These are phyloP conservation scores for Zygoascus biomembranicola DNA, from an alignment of 805 yeast species.

Conservation along the genomic window DNA sequence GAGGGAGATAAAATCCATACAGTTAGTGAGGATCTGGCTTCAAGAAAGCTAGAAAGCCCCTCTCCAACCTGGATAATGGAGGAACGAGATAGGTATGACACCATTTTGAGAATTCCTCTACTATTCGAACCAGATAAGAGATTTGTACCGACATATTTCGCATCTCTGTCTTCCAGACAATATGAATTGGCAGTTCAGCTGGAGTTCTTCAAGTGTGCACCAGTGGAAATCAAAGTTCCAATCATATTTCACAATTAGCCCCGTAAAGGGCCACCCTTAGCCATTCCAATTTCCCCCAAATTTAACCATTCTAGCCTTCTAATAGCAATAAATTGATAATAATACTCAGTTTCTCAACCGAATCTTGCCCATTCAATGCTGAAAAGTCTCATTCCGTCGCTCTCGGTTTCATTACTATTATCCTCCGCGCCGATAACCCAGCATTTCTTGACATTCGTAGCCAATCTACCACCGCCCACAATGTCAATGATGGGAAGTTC, in stretches of 20 bases:
- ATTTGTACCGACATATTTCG: not conserved
- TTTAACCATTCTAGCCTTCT: too few relatives aligned
- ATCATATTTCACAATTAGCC: not conserved
- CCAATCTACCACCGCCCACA: slow-evolving; percentile 81
- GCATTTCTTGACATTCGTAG: slow-evolving; percentile 84
- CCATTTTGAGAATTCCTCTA: not conserved
- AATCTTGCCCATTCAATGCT: slow-evolving; percentile 97
- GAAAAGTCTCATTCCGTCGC: slow-evolving; percentile 36
- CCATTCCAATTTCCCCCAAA: not conserved
- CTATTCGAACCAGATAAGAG: not conserved
- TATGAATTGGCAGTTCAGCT: not conserved
- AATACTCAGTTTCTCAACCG: slow-evolving; percentile 39
- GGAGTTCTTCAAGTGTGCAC: not conserved
- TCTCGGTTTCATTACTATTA: slow-evolving; percentile 15
- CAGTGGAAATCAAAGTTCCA: not conserved
- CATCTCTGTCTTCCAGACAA: slow-evolving; percentile 1
- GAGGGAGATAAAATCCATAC: not conserved
- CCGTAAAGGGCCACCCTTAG: not conserved
- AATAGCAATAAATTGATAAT: too few relatives aligned
- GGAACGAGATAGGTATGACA: not conserved
- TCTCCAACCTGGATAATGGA: not conserved
- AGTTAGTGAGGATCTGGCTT: not conserved
- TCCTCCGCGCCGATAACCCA: slow-evolving; percentile 45
- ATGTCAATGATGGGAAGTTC: slow-evolving; percentile 50
- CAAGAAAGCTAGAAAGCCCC: not conserved